phyloP scores from a whole-genome alignment of 2,329 filamentous ascomycete species.

The Chaetomiaceae sp. region DNA sequence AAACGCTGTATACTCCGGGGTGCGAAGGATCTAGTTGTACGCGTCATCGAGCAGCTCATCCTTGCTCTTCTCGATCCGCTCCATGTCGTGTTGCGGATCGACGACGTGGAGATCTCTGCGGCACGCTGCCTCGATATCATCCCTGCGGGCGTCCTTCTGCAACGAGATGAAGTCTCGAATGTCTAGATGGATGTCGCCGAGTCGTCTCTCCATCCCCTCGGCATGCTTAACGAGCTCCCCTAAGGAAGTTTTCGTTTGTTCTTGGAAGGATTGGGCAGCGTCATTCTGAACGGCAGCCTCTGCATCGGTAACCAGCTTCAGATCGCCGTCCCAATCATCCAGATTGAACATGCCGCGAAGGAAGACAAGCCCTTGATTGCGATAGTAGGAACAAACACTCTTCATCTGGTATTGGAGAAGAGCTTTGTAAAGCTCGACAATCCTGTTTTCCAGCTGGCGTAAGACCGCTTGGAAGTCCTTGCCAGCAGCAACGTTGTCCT shows the following conservation, averaged over 20 bases:
- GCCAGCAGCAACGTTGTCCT: conserved; percentile 6
- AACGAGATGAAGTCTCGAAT: conserved; percentile 12
- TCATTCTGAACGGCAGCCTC: conserved; percentile 25
- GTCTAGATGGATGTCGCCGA: conserved; percentile 14
- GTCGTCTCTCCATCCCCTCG: conserved; percentile 7
- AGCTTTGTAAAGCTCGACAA: conserved; percentile 36
- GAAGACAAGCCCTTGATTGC: conserved; percentile 28
- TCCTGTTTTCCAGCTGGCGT: conserved; percentile 19
- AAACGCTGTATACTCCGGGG: conserved; percentile 17
- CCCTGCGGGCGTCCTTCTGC: conserved; percentile 10
- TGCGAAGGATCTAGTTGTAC: conserved; percentile 19
- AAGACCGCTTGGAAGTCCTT: conserved; percentile 2
- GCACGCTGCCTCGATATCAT: conserved; percentile 13
- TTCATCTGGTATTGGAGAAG: conserved; percentile 40
- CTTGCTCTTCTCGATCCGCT: conserved; percentile 19
- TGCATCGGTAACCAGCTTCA: conserved; percentile 29
- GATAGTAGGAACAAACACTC: conserved; percentile 36
- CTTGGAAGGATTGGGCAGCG: conserved; percentile 7
- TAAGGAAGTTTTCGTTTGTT: conserved; percentile 15
- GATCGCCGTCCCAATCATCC: conserved; percentile 34
- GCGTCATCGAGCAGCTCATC: conserved; percentile 19
- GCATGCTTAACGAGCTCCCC: conserved; percentile 12
- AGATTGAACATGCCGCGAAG: conserved; percentile 30
- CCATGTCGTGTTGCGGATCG: conserved; percentile 21
- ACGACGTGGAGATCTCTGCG: conserved; percentile 15